Conservation (phyloP, 2,329 filamentous ascomycete genomes). For the Colletotrichum musae region DNA sequence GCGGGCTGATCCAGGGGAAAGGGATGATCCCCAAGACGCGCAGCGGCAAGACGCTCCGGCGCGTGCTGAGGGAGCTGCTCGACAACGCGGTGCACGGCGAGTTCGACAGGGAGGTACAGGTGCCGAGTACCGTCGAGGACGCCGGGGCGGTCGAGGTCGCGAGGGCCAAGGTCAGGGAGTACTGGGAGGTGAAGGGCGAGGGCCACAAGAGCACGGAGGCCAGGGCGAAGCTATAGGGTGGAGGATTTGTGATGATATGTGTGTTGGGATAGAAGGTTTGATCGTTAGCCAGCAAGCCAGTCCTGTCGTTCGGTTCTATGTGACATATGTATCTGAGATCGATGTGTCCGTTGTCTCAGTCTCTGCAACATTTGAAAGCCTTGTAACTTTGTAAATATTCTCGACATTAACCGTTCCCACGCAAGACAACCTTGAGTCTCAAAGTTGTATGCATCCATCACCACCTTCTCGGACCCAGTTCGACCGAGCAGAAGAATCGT, state of each 20-base stretch:
- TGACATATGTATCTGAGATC: no score
- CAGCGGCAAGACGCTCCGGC: conserved; percentile 89
- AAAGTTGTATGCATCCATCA: no score
- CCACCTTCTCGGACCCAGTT: no score
- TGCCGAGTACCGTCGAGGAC: conserved; percentile 92
- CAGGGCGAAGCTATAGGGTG: conserved; percentile 63
- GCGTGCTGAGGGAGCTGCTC: conserved; percentile 85
- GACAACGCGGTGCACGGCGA: conserved; percentile 85
- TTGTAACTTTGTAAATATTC: no score
- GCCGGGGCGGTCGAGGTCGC: conserved; percentile 80
- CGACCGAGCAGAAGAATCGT: no score
- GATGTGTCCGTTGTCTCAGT: no score
- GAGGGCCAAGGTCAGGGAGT: conserved; percentile 78
- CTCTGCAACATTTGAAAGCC: no score
- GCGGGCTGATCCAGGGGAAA: conserved; percentile 86
- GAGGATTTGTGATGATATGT: not conserved
- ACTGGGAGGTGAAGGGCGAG: conserved; percentile 72
- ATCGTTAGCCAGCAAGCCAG: not conserved
- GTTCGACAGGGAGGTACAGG: conserved; percentile 78
- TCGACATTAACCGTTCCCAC: no score
- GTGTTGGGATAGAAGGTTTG: not conserved
- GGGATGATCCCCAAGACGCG: conserved; percentile 93
- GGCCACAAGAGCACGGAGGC: conserved; percentile 61
- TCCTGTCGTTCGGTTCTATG: no score
- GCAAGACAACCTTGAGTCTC: no score